Evolutionary conservation across 1,284 basidiomycete species (phyloP), one percentile per base, ranked within the genome.

Genomic region (Cryptococcus sp.): DNA sequence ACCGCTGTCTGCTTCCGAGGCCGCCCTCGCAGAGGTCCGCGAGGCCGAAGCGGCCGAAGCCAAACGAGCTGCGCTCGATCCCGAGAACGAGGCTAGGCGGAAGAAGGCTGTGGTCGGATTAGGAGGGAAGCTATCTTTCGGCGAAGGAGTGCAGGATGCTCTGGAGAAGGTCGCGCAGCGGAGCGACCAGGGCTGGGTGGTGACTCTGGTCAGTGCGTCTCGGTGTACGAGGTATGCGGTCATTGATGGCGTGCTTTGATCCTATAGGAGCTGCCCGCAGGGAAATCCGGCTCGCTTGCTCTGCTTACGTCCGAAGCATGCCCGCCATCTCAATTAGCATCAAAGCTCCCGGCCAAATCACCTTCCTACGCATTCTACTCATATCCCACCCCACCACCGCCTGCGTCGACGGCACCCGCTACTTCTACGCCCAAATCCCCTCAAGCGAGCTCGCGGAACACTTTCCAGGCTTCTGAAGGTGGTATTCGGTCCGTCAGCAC

Each of bases 1-100:
- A 58, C 92, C 92, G 0, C 81, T 93, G 64, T 90, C 88, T 27
- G 84, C 85, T 0, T 83, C 87, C 30, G 92, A 95, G 78, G 84
- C 86, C 61, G 91, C 93, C 70, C 83, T 93, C 59, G 87, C 83
- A 1, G 86, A 88, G 61, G 83, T 93, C 56, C 85, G 84, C 55
- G 84, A 85, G 1, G 89, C 88, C 3, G 92, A 93, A 75, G 75
- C 74, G 4, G 64, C 64, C 41, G 78, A 78, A 59, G 76, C 70
- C n/a, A 75, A 73, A 47, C 68, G 72, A 22, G 66, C 68, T 0
- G 73, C 71, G 0, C 55, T 76, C 19, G 75, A 77, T 52, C 69
- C 70, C 4, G 70, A 75, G 41, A 64, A 61, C 2, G 68, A 69
- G 40, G 64, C 64, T 3, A 65, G 70, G 23, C 63, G 77, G 15